Evolutionary conservation across 352 stramenopile species (phyloP).

Genomic region (Discostella stelligera): DNA sequence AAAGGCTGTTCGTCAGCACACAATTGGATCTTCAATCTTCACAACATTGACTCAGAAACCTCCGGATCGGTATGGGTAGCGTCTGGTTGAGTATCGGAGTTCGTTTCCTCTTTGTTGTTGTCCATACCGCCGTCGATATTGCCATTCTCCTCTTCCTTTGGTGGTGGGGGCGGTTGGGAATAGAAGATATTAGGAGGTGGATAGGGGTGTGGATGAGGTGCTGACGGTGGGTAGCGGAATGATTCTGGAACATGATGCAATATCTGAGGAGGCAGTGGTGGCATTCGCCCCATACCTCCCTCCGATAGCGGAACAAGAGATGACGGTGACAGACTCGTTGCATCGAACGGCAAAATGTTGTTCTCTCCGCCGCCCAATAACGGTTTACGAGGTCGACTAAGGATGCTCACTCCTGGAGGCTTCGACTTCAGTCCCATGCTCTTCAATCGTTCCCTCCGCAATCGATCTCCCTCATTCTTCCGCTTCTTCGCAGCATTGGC

Average conservation of each 20-base stretch:
- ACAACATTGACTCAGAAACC: conserved; percentile 5
- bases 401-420: conserved; percentile 35
- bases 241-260: background rate
- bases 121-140: background rate
- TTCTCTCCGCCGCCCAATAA: conserved; percentile 10
- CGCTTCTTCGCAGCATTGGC: conserved; percentile 40
- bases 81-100: background rate
- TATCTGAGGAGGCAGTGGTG: background rate
- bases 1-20: background rate
- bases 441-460: conserved; percentile 61
- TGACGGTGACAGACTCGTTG: background rate
- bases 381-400: conserved; percentile 19
- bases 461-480: conserved; percentile 71
- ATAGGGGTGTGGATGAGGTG: background rate
- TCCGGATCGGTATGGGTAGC: conserved; percentile 1
- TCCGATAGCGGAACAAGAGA: background rate
- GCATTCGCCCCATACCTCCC: background rate
- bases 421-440: conserved; percentile 44
- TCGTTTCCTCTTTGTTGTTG: background rate
- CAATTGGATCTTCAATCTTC: background rate
- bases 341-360: background rate
- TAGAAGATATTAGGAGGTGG: conserved; percentile 2
- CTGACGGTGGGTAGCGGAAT: conserved; percentile 2
- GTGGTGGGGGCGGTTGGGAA: background rate
- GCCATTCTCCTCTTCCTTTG: conserved; percentile 8